Conservation (phyloP, 2,329 filamentous ascomycete species). For the Westerdykella sp. region DNA sequence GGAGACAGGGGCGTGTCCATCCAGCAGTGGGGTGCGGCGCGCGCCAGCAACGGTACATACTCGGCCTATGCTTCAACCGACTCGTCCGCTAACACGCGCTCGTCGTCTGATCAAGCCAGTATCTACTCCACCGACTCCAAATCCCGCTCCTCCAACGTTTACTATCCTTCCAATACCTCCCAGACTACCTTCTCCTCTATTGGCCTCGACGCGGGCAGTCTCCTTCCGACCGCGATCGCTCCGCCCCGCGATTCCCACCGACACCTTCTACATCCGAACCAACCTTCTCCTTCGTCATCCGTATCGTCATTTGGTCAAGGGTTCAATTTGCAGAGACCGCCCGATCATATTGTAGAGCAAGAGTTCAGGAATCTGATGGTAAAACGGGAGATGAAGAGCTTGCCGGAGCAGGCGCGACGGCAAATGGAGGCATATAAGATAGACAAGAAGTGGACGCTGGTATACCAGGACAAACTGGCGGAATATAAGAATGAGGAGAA, state of each 20-base stretch:
- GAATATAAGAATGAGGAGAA: conserved; percentile 95
- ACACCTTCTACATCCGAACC: conserved; percentile 38
- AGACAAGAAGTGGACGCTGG: conserved; percentile 93
- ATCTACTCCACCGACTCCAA: conserved; percentile 58
- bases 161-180: conserved; percentile 51
- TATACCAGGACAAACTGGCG: conserved; percentile 88
- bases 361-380: conserved; percentile 94
- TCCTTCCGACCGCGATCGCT: conserved; percentile 34
- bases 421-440: conserved; percentile 96
- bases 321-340: conserved; percentile 62
- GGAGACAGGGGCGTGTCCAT: conserved; percentile 64
- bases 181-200: conserved; percentile 48
- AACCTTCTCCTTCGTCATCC: conserved; percentile 44
- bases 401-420: conserved; percentile 86
- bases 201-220: conserved; percentile 35
- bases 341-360: conserved; percentile 76
- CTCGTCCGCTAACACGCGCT: conserved; percentile 49
- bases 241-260: conserved; percentile 40
- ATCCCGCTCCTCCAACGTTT: conserved; percentile 47
- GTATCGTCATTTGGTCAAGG: conserved; percentile 47
- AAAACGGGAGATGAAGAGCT: conserved; percentile 93
- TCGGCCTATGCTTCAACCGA: conserved; percentile 22
- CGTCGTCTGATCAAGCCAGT: conserved; percentile 60
- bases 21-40: conserved; percentile 63
- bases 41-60: conserved; percentile 21